These are phyloP conservation scores for Cryphonectria naterciae DNA, from an alignment of 2,329 filamentous ascomycete species.

Conservation along the genomic window DNA sequence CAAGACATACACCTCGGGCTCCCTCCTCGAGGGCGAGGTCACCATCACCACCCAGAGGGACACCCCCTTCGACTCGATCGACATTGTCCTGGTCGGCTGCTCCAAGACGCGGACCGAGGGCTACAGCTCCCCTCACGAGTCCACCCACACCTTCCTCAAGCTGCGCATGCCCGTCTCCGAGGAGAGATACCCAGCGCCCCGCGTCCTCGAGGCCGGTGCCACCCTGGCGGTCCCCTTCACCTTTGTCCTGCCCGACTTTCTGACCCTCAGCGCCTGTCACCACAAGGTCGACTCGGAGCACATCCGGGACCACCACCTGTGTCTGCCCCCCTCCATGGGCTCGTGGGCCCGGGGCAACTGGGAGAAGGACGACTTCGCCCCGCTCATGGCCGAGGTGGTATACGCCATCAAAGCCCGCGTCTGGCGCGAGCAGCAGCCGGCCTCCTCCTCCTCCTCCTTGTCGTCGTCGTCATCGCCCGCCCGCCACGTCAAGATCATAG, in stretches of 20 bases:
- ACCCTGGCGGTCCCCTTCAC: constrained; percentile 60
- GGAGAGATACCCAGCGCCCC: constrained; percentile 50
- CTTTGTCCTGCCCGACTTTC: constrained; percentile 62
- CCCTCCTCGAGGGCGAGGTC: constrained; percentile 54
- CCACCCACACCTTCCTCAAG: constrained; percentile 59
- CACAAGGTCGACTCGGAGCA: constrained; percentile 50
- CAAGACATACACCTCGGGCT: constrained; percentile 61
- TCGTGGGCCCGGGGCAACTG: constrained; percentile 44
- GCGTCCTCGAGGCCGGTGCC: constrained; percentile 52
- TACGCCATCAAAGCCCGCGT: constrained; percentile 56
- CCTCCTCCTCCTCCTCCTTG: constrained; percentile 16
- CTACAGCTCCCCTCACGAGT: constrained; percentile 52
- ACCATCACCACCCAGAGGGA: constrained; percentile 50
- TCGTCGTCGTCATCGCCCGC: too few relatives aligned
- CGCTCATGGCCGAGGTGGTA: constrained; percentile 58
- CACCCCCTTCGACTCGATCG: constrained; percentile 54
- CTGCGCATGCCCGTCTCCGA: constrained; percentile 57
- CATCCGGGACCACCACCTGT: constrained; percentile 56
- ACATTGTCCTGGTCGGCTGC: constrained; percentile 57
- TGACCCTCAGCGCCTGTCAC: constrained; percentile 60
- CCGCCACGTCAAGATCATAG: constrained; percentile 40
- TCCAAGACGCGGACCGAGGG: constrained; percentile 57
- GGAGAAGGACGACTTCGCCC: constrained; percentile 59
- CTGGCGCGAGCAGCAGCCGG: constrained; percentile 36
- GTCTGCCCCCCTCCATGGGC: constrained; percentile 56